A percentile compares a stretch with the other conserved stretches of the same genome.
Evolutionary conservation across 1,139 yeast species (phyloP).

Genomic region (Scheffersomyces quercinus): DNA sequence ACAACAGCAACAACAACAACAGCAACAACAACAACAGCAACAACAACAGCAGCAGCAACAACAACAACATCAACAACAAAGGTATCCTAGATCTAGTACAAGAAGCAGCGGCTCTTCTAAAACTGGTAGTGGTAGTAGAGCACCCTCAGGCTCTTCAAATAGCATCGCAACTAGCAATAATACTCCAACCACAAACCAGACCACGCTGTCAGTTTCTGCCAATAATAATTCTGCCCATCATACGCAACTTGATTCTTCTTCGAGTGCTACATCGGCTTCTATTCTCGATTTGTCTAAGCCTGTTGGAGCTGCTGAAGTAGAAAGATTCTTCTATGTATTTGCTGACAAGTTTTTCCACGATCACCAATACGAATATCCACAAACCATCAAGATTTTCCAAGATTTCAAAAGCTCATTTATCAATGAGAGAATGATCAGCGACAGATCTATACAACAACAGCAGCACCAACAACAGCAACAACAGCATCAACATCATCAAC

Average conservation of each 20-base stretch:
- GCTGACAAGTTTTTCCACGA: conserved; percentile 51
- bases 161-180: conserved; percentile 3
- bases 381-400: conserved; percentile 50
- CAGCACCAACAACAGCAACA: conserved; percentile 4
- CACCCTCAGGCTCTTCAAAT: conserved; percentile 3
- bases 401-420: conserved; percentile 51
- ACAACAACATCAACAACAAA: conserved; percentile 5
- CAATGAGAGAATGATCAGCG: conserved; percentile 46
- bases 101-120: conserved; percentile 6
- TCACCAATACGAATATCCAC: conserved; percentile 47
- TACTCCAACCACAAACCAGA: conserved; percentile 6
- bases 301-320: conserved; percentile 46
- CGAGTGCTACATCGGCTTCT: too few relatives aligned
- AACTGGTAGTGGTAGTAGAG: conserved; percentile 3
- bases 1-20: too few relatives aligned
- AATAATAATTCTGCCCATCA: conserved; percentile 5
- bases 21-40: too few relatives aligned
- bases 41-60: conserved; percentile 2
- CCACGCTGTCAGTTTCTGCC: conserved; percentile 2
- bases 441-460: conserved; percentile 29
- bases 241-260: too few relatives aligned
- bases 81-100: conserved; percentile 14
- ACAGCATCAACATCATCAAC: conserved; percentile 3
- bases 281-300: neutral
- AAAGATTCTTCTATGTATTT: conserved; percentile 47